phyloP scores from a whole-genome alignment of 2,329 filamentous ascomycete species.

The Hypoxylon sp. region DNA sequence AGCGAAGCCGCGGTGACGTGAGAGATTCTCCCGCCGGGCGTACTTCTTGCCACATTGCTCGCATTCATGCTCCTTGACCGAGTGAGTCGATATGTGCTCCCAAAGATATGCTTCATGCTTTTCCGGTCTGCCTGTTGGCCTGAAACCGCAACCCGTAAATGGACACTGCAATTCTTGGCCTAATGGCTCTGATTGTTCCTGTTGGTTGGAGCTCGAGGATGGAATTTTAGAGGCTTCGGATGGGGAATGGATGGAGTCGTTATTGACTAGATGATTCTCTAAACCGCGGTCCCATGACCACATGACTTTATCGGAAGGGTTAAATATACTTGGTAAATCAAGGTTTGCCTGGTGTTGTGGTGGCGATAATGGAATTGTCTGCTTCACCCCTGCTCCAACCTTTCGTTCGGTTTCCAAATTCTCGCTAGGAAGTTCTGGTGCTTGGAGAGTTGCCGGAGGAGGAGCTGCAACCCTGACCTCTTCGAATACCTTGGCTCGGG shows the following conservation, averaged over 20 bases:
- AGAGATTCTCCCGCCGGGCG: constrained; percentile 34
- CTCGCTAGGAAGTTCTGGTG: background rate
- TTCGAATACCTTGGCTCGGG: constrained; percentile 62
- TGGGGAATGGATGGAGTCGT: background rate
- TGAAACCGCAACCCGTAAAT: background rate
- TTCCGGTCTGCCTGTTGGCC: background rate
- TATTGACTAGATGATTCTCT: background rate
- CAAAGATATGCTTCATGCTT: background rate
- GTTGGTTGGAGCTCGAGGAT: constrained; percentile 1
- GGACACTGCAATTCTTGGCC: background rate
- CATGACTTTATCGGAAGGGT: too few species aligned
- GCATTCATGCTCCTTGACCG: constrained; percentile 9
- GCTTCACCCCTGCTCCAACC: too few species aligned
- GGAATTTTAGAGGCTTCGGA: background rate
- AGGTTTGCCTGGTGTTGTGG: too few species aligned
- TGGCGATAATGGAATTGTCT: too few species aligned
- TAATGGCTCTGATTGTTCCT: background rate
- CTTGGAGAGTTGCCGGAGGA: background rate
- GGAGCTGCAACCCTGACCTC: constrained; percentile 57
- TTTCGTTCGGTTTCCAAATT: background rate
- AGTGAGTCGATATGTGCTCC: background rate
- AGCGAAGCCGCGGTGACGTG: constrained; percentile 18
- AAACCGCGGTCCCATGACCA: too few species aligned
- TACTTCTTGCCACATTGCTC: constrained; percentile 22
- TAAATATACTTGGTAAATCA: too few species aligned